Base-by-base conservation (phyloP, 2,329 filamentous ascomycete species). In the Cladobotryum mycophilum region DNA sequence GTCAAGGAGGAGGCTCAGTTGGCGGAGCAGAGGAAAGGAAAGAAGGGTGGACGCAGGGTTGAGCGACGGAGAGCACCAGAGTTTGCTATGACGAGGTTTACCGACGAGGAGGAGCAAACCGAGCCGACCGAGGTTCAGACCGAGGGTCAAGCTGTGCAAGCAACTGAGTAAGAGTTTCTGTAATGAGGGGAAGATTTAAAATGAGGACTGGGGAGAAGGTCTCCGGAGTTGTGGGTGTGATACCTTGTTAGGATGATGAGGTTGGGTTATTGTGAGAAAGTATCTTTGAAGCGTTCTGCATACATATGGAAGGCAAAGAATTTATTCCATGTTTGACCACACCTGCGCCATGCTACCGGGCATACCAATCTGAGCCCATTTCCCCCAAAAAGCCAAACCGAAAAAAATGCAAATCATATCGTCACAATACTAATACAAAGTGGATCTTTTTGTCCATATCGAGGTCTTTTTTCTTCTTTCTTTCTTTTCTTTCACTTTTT, bases 81-180 rank as follows among this genome's bases (percentile, higher is more conserved):
- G 47, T 79, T 80, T 52, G 76, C 75, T 60, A 77, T 81, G 70
- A 82, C 79, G 20, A 78, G 72, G 52, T 80, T 81, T 51, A 70
- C 67, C 25, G 65, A 64, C 25, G 74, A 76, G 43, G 72, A 75
- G 34, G 67, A 30, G 25, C 25, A 71, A 45, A 69, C 75, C 55
- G 73, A 76, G 57, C 53, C 60, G 48, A 45, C 45, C 15, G 41
- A 53, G 5, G 41, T 45, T 3, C 45, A 48, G 44, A 12, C 43
- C 2, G 42, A 9, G 48, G 47, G 56, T 57, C 12, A 61, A 56
- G 15, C 59, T 58, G 45, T 52, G 56, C 45, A 52, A 52, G 30
- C 58, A 60, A 52, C 51, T 57, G 14, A 58, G 60, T 47, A 60
- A 58, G 41, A 41, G 58, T 49, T 55, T 58, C 20, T 46, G 57